Conservation (phyloP, 2,329 filamentous ascomycete species). For the Mycogone perniciosa region DNA sequence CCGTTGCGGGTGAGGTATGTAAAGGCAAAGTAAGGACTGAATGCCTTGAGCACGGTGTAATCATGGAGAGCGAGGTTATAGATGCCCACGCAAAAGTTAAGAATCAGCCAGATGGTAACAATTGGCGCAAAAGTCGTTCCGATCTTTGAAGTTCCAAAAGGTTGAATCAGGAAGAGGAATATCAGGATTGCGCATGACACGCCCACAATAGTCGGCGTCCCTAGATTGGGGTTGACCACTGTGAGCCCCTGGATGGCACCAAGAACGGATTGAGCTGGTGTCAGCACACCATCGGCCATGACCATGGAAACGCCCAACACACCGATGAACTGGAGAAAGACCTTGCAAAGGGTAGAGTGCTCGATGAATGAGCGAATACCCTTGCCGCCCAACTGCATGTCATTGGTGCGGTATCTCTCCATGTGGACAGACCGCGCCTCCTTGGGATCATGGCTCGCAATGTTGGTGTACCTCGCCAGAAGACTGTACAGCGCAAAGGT, state of each 20-base stretch:
- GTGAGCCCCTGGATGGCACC: conserved; percentile 60
- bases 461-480: conserved; percentile 53
- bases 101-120: conserved; percentile 59
- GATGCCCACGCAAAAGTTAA: conserved; percentile 58
- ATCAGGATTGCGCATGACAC: conserved; percentile 59
- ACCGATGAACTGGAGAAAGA: conserved; percentile 53
- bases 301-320: conserved; percentile 63
- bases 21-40: conserved; percentile 54
- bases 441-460: conserved; percentile 53
- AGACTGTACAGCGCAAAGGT: conserved; percentile 63
- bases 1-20: conserved; percentile 54
- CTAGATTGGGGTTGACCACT: conserved; percentile 52
- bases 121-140: conserved; percentile 59
- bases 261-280: conserved; percentile 63
- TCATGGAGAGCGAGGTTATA: conserved; percentile 52
- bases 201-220: conserved; percentile 53
- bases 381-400: conserved; percentile 46
- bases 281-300: conserved; percentile 59
- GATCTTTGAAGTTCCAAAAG: conserved; percentile 56
- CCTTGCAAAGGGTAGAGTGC: conserved; percentile 44
- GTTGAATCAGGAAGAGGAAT: conserved; percentile 57
- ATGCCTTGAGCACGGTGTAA: conserved; percentile 49
- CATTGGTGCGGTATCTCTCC: conserved; percentile 50
- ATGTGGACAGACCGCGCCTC: conserved; percentile 50
- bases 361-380: conserved; percentile 53